A percentile compares a stretch with the other conserved stretches of the same genome.
Conservation (phyloP, 2,329 filamentous ascomycete genomes). For the Zymoseptoria ardabiliae region DNA sequence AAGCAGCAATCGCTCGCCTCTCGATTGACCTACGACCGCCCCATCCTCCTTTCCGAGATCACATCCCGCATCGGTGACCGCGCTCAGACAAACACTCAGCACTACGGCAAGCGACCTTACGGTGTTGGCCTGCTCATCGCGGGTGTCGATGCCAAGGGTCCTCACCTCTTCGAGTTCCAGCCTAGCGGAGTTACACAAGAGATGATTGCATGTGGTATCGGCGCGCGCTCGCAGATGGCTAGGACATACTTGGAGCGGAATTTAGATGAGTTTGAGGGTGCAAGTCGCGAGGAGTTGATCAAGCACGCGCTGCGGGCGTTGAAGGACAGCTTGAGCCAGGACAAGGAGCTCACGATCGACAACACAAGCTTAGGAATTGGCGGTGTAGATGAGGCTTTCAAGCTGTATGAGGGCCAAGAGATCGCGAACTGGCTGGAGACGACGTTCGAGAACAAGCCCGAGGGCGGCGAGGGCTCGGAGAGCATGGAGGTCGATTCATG, state of each 20-base stretch:
- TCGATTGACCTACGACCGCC: slow-evolving; percentile 89
- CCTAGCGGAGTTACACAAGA: slow-evolving; percentile 93
- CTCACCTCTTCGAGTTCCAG: slow-evolving; percentile 98
- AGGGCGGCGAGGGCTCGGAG: slow-evolving; percentile 23
- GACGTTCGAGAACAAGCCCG: slow-evolving; percentile 41
- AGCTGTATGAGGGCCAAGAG: slow-evolving; percentile 82
- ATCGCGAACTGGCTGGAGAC: slow-evolving; percentile 80
- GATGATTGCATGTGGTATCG: slow-evolving; percentile 94
- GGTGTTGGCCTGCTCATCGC: slow-evolving; percentile 89
- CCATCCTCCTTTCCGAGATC: slow-evolving; percentile 82
- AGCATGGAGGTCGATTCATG: slow-evolving; percentile 29
- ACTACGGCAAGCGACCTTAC: slow-evolving; percentile 94
- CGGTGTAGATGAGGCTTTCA: slow-evolving; percentile 81
- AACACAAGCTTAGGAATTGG: slow-evolving; percentile 91
- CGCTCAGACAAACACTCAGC: slow-evolving; percentile 95
- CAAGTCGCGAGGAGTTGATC: slow-evolving; percentile 76
- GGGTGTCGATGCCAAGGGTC: slow-evolving; percentile 86
- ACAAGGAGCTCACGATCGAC: slow-evolving; percentile 94
- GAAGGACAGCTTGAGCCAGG: slow-evolving; percentile 92
- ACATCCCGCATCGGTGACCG: slow-evolving; percentile 91
- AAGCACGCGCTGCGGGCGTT: slow-evolving; percentile 83
- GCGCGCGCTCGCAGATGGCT: slow-evolving; percentile 93
- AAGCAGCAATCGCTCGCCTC: slow-evolving; percentile 97
- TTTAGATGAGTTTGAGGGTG: slow-evolving; percentile 71
- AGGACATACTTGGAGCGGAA: slow-evolving; percentile 93